These are phyloP conservation scores for Trichosporon sp. DNA, from an alignment of 1,284 basidiomycete species.

Conservation along the genomic window DNA sequence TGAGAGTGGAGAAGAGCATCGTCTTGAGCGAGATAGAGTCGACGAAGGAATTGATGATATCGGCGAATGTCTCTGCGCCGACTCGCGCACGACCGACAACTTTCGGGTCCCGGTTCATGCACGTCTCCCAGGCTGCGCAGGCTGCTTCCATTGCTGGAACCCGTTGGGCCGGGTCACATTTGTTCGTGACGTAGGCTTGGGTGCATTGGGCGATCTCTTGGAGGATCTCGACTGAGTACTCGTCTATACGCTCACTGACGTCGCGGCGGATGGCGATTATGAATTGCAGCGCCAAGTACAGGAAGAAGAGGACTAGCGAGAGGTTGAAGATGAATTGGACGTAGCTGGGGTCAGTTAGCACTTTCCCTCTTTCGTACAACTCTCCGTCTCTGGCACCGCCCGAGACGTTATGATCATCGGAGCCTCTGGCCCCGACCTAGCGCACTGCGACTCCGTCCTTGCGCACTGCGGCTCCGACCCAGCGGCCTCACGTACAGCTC, in stretches of 20 bases:
- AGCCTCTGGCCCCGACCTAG: no score
- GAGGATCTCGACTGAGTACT: constrained; percentile 83
- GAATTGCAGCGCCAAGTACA: constrained; percentile 79
- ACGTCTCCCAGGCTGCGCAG: constrained; percentile 86
- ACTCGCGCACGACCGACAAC: constrained; percentile 82
- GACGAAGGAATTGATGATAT: constrained; percentile 92
- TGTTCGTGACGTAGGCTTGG: constrained; percentile 69
- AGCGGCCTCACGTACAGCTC: no score
- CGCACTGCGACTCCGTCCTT: no score
- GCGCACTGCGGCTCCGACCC: no score
- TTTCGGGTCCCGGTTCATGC: constrained; percentile 89
- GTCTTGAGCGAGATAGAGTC: constrained; percentile 97
- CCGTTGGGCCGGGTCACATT: constrained; percentile 61
- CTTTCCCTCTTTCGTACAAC: no score
- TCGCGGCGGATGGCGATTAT: constrained; percentile 85
- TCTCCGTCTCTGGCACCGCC: no score
- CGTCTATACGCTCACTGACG: constrained; percentile 78
- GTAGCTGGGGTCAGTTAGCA: constrained; percentile 59
- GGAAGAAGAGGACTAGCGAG: constrained; percentile 72
- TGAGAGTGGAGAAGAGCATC: constrained; percentile 76
- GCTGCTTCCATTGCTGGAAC: constrained; percentile 78
- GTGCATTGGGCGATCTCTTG: constrained; percentile 84
- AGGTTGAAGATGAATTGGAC: constrained; percentile 91
- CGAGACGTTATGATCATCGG: no score
- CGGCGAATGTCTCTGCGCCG: constrained; percentile 89